Evolutionary conservation across 176 grass and related monocot species (phyloP), one percentile per base, ranked within the genome.

Genomic region (Oropetium thomaeum): DNA sequence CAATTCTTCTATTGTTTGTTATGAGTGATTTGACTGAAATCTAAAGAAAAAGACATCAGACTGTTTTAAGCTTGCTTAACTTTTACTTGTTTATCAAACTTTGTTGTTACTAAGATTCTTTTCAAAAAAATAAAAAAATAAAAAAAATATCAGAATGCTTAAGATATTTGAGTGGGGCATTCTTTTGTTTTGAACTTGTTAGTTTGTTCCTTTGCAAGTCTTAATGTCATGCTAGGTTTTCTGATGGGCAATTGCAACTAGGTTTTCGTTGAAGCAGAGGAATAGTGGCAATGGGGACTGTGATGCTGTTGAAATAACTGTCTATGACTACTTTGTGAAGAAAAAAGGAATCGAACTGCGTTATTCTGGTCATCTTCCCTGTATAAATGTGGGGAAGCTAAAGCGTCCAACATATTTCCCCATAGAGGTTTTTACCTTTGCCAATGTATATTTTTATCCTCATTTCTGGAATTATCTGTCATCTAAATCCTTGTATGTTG

Each of bases 361-460:
- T 7, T 97, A 89, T 84, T 97, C 88, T 51, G 88, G 84, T n/a
- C 71, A 84, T 19, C 28, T 93, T 30, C 90, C 95, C 14, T 89
- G 95, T 72, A 83, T 97, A 62, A 89, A 89, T 93, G 84, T 72
- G n/a, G 95, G 95, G 16, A 97, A 40, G 39, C 81, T 79, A 72
- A 93, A 92, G 68, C 84, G 84, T 31, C 95, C 91, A 54, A 88
- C 82, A 2, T 97, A 92, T 71, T 81, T 93, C 32, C 91, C 95
- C 0, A 72, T 97, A 12, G 91, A 97, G 94, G 94, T 93, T 17
- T 53, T 62, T 64, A 75, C 37, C 52, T 65, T 35, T 66, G 20
- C 9, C 61, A 12, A 58, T 61, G 12, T 38, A 48, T 16, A 73
- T 14, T 45, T n/a, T 73, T 13, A 4, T 71, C 20, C 8, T 55